Evolutionary conservation across 805 yeast species (phyloP), one percentile per base, ranked within the genome.

Genomic region (Nakazawaea ishiwadae): DNA sequence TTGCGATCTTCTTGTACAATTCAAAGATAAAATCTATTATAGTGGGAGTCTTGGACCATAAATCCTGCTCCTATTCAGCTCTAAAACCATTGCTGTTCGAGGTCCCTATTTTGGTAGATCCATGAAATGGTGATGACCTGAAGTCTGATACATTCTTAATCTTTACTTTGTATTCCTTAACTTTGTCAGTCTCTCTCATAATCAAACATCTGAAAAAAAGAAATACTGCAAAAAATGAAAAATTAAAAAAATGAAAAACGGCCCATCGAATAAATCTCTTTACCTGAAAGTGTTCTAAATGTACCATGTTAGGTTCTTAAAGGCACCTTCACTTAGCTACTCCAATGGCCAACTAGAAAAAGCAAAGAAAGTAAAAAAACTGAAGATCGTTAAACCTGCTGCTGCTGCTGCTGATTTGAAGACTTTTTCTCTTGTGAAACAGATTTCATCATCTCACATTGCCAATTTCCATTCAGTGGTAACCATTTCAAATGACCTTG

Each of bases 121-220:
- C 95, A 86, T 86, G 95, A 86, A 82, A 80, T 73, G 85, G 90
- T 83, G 96, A 86, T 86, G 95, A 86, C 96, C 96, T 86, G 79
- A 70, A 67, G 81, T 63, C 71, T 84, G 91, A 79, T 60, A 84
- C 87, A 84, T 23, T 26, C 11, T 15, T 15, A 24, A 14, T 27
- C 15, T 14, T 29, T 18, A 5, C n/a, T 15, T 24, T 21, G 6
- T 24, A 14, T 35, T 14, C 6, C 7, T 11, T 20, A 10, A 14
- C 11, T 3, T 16, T 38, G 17, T 30, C 15, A 12, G 29, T 7
- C 20, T 18, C 14, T 15, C 33, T 36, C 7, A 16, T 6, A n/a
- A 35, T 21, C n/a, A n/a, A n/a, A n/a, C n/a, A n/a, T n/a, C 28
- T 21, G 12, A n/a, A 23, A 8, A 11, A n/a, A n/a, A n/a, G n/a